phyloP scores from a whole-genome alignment of 257 asterid species.

The Eucommia ulmoides region DNA sequence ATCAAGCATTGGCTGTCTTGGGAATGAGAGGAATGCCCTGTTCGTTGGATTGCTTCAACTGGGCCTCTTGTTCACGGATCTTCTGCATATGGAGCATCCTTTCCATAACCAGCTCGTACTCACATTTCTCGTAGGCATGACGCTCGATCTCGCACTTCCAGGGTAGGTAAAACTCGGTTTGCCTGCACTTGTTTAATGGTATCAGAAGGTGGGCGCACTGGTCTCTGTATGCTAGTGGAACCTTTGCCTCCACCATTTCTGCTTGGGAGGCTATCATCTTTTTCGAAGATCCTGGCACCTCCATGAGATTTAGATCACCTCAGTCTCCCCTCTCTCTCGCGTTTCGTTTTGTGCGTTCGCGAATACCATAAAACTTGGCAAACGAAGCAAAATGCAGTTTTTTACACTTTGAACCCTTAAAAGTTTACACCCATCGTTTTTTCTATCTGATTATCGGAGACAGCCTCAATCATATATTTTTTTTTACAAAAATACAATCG shows the following conservation, averaged over 20 bases:
- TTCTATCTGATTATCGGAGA: too few species aligned
- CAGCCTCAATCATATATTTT: too few species aligned
- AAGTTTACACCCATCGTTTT: too few species aligned
- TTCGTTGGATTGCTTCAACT: slow-evolving; percentile 21
- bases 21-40: slow-evolving; percentile 44
- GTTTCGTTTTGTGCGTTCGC: too few species aligned
- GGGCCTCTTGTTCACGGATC: slow-evolving; percentile 82
- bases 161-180: slow-evolving; percentile 71
- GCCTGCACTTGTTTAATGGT: slow-evolving; percentile 87
- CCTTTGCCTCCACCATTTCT: slow-evolving; percentile 73
- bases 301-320: too few species aligned
- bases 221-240: slow-evolving; percentile 73
- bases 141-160: slow-evolving; percentile 92
- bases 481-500: too few species aligned
- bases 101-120: slow-evolving; percentile 94
- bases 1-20: slow-evolving; percentile 74
- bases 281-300: slow-evolving; percentile 86
- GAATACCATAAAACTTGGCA: too few species aligned
- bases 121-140: slow-evolving; percentile 83
- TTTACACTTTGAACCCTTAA: too few species aligned
- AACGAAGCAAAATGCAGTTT: too few species aligned
- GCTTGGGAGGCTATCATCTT: slow-evolving; percentile 90
- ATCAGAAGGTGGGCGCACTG: slow-evolving; percentile 94
- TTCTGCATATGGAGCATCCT: slow-evolving; percentile 98
- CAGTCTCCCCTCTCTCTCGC: too few species aligned